Conservation (phyloP, 2,329 filamentous ascomycete genomes). For the Zymoseptoria pseudotritici region DNA sequence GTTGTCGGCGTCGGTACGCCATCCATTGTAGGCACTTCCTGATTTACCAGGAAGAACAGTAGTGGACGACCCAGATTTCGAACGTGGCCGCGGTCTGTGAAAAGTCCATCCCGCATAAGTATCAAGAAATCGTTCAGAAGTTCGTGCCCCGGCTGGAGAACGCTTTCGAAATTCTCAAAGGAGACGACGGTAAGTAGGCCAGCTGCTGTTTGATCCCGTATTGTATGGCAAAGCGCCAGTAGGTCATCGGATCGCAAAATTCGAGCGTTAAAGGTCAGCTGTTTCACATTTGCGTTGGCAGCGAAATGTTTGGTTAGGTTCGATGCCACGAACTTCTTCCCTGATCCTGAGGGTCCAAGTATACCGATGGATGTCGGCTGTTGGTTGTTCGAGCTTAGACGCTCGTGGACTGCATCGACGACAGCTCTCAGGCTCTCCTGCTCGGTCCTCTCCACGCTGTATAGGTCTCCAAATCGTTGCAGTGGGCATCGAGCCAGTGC, state of each 20-base stretch:
- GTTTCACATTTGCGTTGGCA: slow-evolving; percentile 16
- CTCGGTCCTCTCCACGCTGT: slow-evolving; percentile 26
- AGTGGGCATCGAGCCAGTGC: slow-evolving; percentile 25
- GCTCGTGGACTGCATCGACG: slow-evolving; percentile 25
- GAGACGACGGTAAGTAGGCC: slow-evolving; percentile 23
- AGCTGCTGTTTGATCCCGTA: slow-evolving; percentile 24
- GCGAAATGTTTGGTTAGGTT: slow-evolving; percentile 24
- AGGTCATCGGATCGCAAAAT: slow-evolving; percentile 24
- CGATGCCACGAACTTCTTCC: slow-evolving; percentile 28
- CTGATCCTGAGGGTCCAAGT: slow-evolving; percentile 24
- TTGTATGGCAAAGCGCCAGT: slow-evolving; percentile 24
- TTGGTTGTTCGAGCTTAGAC: slow-evolving; percentile 15
- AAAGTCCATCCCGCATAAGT: slow-evolving; percentile 26
- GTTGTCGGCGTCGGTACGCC: slow-evolving; percentile 21
- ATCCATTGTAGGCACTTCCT: slow-evolving; percentile 20
- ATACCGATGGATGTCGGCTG: slow-evolving; percentile 28
- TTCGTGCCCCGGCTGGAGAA: slow-evolving; percentile 20
- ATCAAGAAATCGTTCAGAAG: slow-evolving; percentile 24
- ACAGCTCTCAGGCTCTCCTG: slow-evolving; percentile 27
- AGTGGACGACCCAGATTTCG: slow-evolving; percentile 23
- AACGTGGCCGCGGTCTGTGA: slow-evolving; percentile 24
- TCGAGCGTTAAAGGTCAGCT: slow-evolving; percentile 24
- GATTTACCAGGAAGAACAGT: slow-evolving; percentile 28
- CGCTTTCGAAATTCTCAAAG: slow-evolving; percentile 28
- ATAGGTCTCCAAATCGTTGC: slow-evolving; percentile 21